phyloP scores from a whole-genome alignment of 1,139 yeast genomes.

The Debaryomycetaceae sp. region DNA sequence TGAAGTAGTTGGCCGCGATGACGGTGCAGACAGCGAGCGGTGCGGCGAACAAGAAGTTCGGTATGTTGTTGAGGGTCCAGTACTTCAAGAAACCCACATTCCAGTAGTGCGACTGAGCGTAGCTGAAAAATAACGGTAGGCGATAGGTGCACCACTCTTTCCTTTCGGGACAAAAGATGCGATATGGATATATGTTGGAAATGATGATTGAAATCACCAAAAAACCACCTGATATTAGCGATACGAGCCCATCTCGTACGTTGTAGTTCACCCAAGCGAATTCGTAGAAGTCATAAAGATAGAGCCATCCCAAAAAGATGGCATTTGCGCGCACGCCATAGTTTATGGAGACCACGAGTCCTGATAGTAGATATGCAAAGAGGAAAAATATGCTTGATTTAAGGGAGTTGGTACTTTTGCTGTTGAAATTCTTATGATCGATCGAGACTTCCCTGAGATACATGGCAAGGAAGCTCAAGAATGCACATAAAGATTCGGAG shows the following conservation, averaged over 20 bases:
- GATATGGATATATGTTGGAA: conserved; percentile 53
- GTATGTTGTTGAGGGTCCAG: conserved; percentile 78
- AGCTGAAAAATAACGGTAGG: conserved; percentile 65
- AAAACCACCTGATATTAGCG: conserved; percentile 53
- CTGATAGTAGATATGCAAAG: conserved; percentile 46
- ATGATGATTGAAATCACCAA: conserved; percentile 45
- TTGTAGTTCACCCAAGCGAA: conserved; percentile 15
- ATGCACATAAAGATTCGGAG: conserved; percentile 71
- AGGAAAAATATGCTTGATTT: conserved; percentile 6
- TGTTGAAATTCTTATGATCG: conserved; percentile 14
- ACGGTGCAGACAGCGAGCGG: conserved; percentile 55
- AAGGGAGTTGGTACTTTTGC: conserved; percentile 11
- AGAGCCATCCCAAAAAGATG: conserved; percentile 65
- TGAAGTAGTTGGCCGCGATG: conserved; percentile 28
- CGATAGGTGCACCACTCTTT: conserved; percentile 70
- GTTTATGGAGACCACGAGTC: conserved; percentile 54
- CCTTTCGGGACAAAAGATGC: conserved; percentile 61
- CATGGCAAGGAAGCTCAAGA: conserved; percentile 61
- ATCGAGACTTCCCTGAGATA: conserved; percentile 44
- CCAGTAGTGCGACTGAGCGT: conserved; percentile 84
- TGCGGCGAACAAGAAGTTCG: conserved; percentile 74
- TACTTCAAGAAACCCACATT: conserved; percentile 73
- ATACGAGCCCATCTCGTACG: conserved; percentile 15
- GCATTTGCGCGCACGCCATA: conserved; percentile 74
- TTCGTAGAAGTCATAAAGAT: conserved; percentile 51